phyloP scores from a whole-genome alignment of 2,329 filamentous ascomycete genomes.

The Colletotrichum acutatum region DNA sequence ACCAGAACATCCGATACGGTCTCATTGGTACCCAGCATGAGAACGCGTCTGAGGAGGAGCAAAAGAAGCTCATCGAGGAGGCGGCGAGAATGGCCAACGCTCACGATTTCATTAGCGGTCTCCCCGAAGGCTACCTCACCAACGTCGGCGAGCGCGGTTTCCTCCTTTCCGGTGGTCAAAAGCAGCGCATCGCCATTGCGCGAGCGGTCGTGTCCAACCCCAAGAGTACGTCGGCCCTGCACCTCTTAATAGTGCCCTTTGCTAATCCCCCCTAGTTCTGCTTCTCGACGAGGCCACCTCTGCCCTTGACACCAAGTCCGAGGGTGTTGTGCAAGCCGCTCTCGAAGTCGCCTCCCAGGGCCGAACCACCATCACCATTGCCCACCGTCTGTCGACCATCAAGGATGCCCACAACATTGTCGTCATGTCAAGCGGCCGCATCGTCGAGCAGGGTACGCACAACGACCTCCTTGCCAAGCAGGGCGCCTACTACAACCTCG shows the following conservation, averaged over 20 bases:
- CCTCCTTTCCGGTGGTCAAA: conserved; percentile 92
- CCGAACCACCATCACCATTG: conserved; percentile 95
- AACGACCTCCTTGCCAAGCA: conserved; percentile 77
- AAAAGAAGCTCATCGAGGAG: conserved; percentile 77
- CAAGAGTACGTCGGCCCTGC: conserved; percentile 63
- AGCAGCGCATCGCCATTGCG: conserved; percentile 96
- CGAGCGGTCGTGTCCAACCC: conserved; percentile 91
- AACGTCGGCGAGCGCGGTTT: conserved; percentile 97
- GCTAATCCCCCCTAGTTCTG: conserved; percentile 63
- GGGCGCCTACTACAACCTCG: conserved; percentile 84
- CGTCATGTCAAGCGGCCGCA: conserved; percentile 86
- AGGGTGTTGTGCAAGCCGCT: conserved; percentile 93
- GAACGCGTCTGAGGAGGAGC: conserved; percentile 72
- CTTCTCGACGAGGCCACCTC: conserved; percentile 96
- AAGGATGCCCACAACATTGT: conserved; percentile 95
- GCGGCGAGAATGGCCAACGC: conserved; percentile 94
- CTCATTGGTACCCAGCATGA: conserved; percentile 87
- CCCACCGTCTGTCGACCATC: conserved; percentile 94
- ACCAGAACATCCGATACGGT: conserved; percentile 89
- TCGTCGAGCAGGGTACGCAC: conserved; percentile 93
- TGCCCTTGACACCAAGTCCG: conserved; percentile 92
- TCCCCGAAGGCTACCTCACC: conserved; percentile 92
- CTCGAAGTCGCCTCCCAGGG: conserved; percentile 87
- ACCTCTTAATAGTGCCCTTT: conserved; percentile 11
- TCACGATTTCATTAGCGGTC: conserved; percentile 85